A percentile compares a stretch with the other conserved stretches of the same genome.
Conservation (phyloP, 2,329 filamentous ascomycete genomes). For the Clonostachys rhizophaga region DNA sequence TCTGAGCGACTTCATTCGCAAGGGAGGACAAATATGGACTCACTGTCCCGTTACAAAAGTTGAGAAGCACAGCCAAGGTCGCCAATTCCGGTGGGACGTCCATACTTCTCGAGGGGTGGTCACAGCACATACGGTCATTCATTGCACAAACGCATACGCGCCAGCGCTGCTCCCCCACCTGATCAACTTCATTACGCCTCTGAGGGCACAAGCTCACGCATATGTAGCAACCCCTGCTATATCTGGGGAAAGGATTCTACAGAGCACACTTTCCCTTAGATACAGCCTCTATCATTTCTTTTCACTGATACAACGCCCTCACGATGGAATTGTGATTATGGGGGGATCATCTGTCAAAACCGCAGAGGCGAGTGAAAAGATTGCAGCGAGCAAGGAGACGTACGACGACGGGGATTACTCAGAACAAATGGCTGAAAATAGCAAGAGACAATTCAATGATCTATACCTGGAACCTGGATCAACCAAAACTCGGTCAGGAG, state of each 20-base stretch:
- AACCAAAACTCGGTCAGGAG: conserved; percentile 15
- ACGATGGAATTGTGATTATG: background rate
- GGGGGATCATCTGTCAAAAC: background rate
- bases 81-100: background rate
- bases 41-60: background rate
- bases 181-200: background rate
- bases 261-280: conserved; percentile 36
- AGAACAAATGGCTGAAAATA: background rate
- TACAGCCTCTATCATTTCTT: conserved; percentile 42
- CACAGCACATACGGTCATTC: background rate
- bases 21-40: conserved; percentile 29
- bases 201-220: background rate
- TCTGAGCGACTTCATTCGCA: conserved; percentile 24
- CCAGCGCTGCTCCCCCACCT: background rate
- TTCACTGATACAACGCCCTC: conserved; percentile 40
- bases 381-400: background rate
- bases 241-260: conserved; percentile 20
- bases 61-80: background rate
- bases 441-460: background rate
- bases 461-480: background rate
- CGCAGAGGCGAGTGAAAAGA: background rate
- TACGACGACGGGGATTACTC: background rate
- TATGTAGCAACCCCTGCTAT: conserved; percentile 29
- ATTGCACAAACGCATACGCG: background rate
- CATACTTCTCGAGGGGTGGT: background rate